Evolutionary conservation across 805 yeast species (phyloP).

Genomic region (Wickerhamiella cacticola): DNA sequence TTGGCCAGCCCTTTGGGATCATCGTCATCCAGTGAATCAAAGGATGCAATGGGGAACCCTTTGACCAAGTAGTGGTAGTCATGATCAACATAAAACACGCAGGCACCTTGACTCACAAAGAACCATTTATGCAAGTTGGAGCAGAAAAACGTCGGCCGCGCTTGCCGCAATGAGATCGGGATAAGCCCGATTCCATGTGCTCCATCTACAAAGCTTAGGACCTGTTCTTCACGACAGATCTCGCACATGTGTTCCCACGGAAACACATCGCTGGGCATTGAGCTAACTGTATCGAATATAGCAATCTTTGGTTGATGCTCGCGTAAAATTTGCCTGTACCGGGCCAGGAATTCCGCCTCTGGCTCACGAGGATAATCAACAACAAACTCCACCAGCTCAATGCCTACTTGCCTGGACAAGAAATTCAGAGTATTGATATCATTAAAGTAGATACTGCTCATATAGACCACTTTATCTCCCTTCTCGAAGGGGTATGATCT

Average conservation of each 20-base stretch:
- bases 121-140: slow-evolving; percentile 64
- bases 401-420: slow-evolving; percentile 24
- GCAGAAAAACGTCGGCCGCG: slow-evolving; percentile 47
- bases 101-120: slow-evolving; percentile 45
- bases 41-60: slow-evolving; percentile 47
- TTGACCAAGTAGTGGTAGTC: slow-evolving; percentile 40
- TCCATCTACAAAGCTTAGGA: slow-evolving; percentile 53
- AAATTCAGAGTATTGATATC: slow-evolving; percentile 38
- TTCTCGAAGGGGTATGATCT: slow-evolving; percentile 40
- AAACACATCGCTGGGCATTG: slow-evolving; percentile 50
- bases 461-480: slow-evolving; percentile 42
- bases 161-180: slow-evolving; percentile 20
- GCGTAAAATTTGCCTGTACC: slow-evolving; percentile 29
- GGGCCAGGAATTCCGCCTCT: slow-evolving; percentile 23
- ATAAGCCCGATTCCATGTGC: slow-evolving; percentile 53
- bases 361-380: slow-evolving; percentile 37
- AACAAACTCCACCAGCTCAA: slow-evolving; percentile 31
- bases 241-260: slow-evolving; percentile 43
- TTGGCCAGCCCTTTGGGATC: slow-evolving; percentile 29
- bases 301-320: slow-evolving; percentile 31
- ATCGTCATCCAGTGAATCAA: slow-evolving; percentile 16
- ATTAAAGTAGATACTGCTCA: slow-evolving; percentile 42
- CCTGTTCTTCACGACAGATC: slow-evolving; percentile 36
- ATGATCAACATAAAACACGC: slow-evolving; percentile 45
- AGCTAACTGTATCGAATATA: slow-evolving; percentile 44